These are phyloP conservation scores for Aspergillus sp. DNA, from an alignment of 2,329 filamentous ascomycete species.

Conservation along the genomic window DNA sequence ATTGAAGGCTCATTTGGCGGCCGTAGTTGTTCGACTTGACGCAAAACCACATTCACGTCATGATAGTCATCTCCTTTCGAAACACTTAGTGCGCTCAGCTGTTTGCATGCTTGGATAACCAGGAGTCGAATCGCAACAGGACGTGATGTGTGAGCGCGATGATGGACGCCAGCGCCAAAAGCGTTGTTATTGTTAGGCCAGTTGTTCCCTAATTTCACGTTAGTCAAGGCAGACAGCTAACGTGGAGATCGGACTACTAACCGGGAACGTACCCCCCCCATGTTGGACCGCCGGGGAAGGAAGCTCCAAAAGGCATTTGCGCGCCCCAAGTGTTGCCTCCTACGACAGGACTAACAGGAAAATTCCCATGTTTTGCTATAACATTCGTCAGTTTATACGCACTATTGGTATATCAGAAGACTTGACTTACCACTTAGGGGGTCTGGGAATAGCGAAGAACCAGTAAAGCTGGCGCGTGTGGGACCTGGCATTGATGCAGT, in stretches of 20 bases:
- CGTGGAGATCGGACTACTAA: constrained; percentile 20
- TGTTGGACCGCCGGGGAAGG: constrained; percentile 37
- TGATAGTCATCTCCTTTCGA: constrained; percentile 63
- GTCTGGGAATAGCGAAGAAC: constrained; percentile 44
- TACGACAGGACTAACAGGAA: constrained; percentile 31
- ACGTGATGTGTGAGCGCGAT: constrained; percentile 59
- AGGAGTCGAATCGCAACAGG: constrained; percentile 69
- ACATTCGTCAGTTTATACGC: constrained; percentile 16
- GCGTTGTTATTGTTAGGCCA: constrained; percentile 49
- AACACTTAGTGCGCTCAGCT: constrained; percentile 47
- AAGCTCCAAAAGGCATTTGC: constrained; percentile 38
- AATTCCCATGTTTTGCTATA: constrained; percentile 32
- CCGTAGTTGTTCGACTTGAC: constrained; percentile 66
- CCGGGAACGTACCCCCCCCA: constrained; percentile 43
- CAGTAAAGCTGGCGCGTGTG: constrained; percentile 43
- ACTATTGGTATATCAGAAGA: background rate
- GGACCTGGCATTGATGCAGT: constrained; percentile 49
- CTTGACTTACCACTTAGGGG: constrained; percentile 40
- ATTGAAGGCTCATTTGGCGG: constrained; percentile 56
- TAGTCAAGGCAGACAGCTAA: constrained; percentile 13
- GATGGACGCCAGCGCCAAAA: constrained; percentile 50
- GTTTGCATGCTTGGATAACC: constrained; percentile 76
- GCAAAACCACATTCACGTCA: constrained; percentile 62
- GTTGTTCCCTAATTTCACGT: constrained; percentile 36
- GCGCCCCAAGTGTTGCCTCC: constrained; percentile 36